Evolutionary conservation across 2,329 filamentous ascomycete genomes (phyloP).

Genomic region (Monosporascus sp.): DNA sequence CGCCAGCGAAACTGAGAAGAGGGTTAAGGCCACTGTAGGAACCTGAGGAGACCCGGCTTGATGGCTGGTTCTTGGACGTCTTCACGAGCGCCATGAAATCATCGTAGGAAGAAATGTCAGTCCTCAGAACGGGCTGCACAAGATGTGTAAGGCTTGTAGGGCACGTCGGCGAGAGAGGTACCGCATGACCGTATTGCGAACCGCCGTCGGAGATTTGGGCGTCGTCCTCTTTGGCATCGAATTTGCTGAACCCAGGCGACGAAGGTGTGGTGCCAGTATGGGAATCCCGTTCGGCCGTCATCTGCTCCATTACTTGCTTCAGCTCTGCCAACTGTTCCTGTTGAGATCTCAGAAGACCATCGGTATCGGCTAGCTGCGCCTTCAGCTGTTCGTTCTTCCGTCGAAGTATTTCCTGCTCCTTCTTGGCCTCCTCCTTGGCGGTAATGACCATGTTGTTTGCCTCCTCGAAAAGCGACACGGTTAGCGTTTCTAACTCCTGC

Average conservation of each 20-base stretch:
- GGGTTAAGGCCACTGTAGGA: conserved; percentile 61
- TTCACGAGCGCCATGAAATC: conserved; percentile 78
- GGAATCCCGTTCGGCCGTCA: conserved; percentile 70
- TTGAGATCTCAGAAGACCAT: conserved; percentile 78
- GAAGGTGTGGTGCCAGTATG: conserved; percentile 71
- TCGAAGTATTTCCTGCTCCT: conserved; percentile 73
- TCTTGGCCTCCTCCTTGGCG: conserved; percentile 82
- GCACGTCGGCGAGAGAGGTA: conserved; percentile 47
- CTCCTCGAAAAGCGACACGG: conserved; percentile 92
- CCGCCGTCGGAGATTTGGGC: conserved; percentile 30
- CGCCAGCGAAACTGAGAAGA: conserved; percentile 43
- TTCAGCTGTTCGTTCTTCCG: conserved; percentile 85
- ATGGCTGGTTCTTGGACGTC: conserved; percentile 55
- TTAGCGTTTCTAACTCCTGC: conserved; percentile 84
- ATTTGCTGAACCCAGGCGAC: conserved; percentile 69
- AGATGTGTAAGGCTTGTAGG: conserved; percentile 76
- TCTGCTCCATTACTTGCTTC: conserved; percentile 86
- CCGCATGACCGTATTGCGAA: conserved; percentile 33
- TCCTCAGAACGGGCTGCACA: conserved; percentile 75
- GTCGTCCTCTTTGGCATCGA: conserved; percentile 53
- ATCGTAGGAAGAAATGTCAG: conserved; percentile 72
- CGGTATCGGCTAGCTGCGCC: conserved; percentile 79
- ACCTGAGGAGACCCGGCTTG: conserved; percentile 66
- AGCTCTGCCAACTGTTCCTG: conserved; percentile 90
- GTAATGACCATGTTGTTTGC: conserved; percentile 97